phyloP scores from a whole-genome alignment of 306 rosid genomes.

The Acacia confusa region DNA sequence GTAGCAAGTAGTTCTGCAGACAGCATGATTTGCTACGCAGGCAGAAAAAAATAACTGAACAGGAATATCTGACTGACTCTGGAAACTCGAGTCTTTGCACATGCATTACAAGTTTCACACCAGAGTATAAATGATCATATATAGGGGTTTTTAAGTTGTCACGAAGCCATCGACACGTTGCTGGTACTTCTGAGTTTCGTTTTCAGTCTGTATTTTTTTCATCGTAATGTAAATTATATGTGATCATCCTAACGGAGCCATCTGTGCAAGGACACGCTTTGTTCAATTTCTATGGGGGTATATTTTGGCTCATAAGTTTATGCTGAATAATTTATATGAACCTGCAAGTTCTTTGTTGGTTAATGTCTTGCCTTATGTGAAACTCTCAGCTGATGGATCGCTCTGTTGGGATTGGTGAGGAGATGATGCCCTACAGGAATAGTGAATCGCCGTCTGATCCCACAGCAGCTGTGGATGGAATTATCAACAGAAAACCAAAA shows the following conservation, averaged over 20 bases:
- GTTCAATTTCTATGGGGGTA: not conserved
- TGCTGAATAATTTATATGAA: constrained; percentile 12
- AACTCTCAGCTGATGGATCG: constrained; percentile 47
- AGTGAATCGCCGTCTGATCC: constrained; percentile 8
- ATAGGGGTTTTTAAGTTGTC: not conserved
- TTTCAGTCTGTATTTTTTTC: not conserved
- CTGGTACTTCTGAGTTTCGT: not conserved
- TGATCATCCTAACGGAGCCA: constrained; percentile 16
- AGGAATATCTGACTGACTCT: not conserved
- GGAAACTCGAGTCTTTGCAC: not conserved
- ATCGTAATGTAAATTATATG: not conserved
- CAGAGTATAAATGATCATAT: not conserved
- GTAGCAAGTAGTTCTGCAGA: not conserved
- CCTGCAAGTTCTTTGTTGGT: constrained; percentile 8
- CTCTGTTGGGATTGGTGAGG: constrained; percentile 41
- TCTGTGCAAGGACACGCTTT: not conserved
- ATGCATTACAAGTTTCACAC: not conserved
- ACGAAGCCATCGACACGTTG: constrained; percentile 7
- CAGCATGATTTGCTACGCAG: constrained; percentile 4
- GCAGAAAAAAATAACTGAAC: not conserved
- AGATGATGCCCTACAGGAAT: constrained; percentile 53
- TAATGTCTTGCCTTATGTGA: not conserved
- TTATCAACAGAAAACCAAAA: not conserved
- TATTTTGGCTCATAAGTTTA: not conserved
- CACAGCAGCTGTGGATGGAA: not conserved